A percentile compares a stretch with the other conserved stretches of the same genome.
These are phyloP conservation scores for Venturia pyrina DNA, from an alignment of 2,329 filamentous ascomycete species.

Conservation along the genomic window DNA sequence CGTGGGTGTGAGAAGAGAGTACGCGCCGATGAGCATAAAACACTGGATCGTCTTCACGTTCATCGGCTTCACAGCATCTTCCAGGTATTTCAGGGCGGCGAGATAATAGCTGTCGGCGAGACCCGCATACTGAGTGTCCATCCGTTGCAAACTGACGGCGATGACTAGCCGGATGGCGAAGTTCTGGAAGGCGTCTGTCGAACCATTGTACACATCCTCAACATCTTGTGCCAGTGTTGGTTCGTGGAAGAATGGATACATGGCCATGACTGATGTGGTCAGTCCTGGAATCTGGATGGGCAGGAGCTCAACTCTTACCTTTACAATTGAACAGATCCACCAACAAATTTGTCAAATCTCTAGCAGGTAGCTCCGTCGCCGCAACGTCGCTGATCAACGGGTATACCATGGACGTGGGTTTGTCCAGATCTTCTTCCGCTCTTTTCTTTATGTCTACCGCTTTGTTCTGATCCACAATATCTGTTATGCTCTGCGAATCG, in stretches of 20 bases:
- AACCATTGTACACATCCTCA: conserved; percentile 69
- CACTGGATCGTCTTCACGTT: conserved; percentile 87
- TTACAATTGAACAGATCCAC: conserved; percentile 80
- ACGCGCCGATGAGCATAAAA: conserved; percentile 75
- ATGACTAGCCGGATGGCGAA: conserved; percentile 87
- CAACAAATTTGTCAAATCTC: conserved; percentile 64
- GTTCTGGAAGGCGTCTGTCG: conserved; percentile 69
- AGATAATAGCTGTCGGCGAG: conserved; percentile 92
- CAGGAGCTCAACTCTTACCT: conserved; percentile 40
- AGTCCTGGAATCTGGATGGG: background rate
- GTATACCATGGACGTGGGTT: conserved; percentile 69
- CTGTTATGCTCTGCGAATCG: conserved; percentile 80
- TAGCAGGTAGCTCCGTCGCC: conserved; percentile 63
- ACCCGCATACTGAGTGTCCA: conserved; percentile 82
- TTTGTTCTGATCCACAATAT: conserved; percentile 72
- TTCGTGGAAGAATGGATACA: conserved; percentile 82
- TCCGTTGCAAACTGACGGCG: conserved; percentile 87
- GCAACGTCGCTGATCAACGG: conserved; percentile 81
- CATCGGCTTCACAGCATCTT: conserved; percentile 76
- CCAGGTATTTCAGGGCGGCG: conserved; percentile 74
- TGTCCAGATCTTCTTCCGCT: conserved; percentile 53
- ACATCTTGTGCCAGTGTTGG: conserved; percentile 65
- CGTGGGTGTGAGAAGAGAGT: conserved; percentile 86
- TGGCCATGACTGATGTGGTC: conserved; percentile 36
- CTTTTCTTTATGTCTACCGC: conserved; percentile 59